These are phyloP conservation scores for Tetracentron sinense DNA, from an alignment of 164 flowering plant genomes.

Conservation along the genomic window DNA sequence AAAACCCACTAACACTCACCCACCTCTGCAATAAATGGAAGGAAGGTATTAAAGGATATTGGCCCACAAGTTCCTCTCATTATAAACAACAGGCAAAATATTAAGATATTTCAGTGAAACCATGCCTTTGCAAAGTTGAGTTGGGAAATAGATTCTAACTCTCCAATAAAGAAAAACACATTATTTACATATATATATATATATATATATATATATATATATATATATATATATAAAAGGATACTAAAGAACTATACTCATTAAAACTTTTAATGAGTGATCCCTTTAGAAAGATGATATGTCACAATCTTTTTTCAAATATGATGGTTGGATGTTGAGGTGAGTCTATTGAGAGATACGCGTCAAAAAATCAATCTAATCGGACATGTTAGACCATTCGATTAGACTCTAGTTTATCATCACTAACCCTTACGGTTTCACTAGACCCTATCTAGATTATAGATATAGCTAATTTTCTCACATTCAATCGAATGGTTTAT, in stretches of 20 bases:
- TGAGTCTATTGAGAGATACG: too few species aligned
- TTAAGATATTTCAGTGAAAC: slow-evolving; percentile 19
- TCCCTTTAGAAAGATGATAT: too few species aligned
- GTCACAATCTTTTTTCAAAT: too few species aligned
- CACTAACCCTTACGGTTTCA: too few species aligned
- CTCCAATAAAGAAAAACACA: slow-evolving; percentile 11
- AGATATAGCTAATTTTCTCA: too few species aligned
- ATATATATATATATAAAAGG: too few species aligned
- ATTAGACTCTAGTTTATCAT: too few species aligned
- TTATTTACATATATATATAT: neutral
- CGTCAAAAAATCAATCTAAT: neutral
- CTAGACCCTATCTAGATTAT: too few species aligned
- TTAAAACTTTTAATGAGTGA: too few species aligned
- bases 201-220: neutral
- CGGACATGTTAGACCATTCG: too few species aligned
- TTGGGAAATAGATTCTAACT: slow-evolving; percentile 23
- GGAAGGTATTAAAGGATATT: slow-evolving; percentile 9
- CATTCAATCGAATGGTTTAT: too few species aligned
- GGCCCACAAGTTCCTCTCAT: slow-evolving; percentile 30
- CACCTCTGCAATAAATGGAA: slow-evolving; percentile 10
- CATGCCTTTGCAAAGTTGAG: slow-evolving; percentile 7
- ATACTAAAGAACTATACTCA: neutral
- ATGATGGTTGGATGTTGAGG: too few species aligned
- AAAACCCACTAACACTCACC: slow-evolving; percentile 12
- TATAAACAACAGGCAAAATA: slow-evolving; percentile 5